Evolutionary conservation across 257 asterid species (phyloP).

Genomic region (Solanum gandarillasii): DNA sequence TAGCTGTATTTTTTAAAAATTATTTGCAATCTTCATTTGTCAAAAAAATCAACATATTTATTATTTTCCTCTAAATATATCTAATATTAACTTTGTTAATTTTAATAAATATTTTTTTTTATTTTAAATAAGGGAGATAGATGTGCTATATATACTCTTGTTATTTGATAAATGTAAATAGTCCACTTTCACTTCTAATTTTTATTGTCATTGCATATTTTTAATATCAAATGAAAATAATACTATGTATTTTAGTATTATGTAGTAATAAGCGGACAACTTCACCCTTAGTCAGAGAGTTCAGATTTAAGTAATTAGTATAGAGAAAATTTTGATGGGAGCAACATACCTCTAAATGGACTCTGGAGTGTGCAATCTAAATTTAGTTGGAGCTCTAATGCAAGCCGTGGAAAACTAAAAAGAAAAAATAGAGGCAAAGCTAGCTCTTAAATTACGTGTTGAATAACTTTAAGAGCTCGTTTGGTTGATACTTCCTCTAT

Average conservation of each 20-base stretch:
- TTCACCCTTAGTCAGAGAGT: neutral
- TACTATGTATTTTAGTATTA: neutral
- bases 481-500: too few species aligned
- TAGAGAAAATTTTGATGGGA: neutral
- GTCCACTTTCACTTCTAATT: neutral
- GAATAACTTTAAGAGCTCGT: neutral
- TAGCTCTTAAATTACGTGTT: neutral
- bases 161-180: neutral
- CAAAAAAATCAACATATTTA: neutral
- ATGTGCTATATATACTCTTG: neutral
- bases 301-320: accelerated
- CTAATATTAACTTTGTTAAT: neutral
- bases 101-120: neutral
- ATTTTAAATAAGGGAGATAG: neutral
- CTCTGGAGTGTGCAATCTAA: accelerated
- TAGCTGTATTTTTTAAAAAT: neutral
- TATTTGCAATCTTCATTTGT: neutral
- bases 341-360: neutral
- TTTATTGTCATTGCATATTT: too few species aligned
- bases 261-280: accelerated
- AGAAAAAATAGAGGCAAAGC: neutral
- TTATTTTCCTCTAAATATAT: neutral
- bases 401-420: too few species aligned
- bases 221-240: neutral
- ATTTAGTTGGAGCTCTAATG: too few species aligned